phyloP scores from a whole-genome alignment of 2,329 filamentous ascomycete genomes.

The Botrytis squamosa region DNA sequence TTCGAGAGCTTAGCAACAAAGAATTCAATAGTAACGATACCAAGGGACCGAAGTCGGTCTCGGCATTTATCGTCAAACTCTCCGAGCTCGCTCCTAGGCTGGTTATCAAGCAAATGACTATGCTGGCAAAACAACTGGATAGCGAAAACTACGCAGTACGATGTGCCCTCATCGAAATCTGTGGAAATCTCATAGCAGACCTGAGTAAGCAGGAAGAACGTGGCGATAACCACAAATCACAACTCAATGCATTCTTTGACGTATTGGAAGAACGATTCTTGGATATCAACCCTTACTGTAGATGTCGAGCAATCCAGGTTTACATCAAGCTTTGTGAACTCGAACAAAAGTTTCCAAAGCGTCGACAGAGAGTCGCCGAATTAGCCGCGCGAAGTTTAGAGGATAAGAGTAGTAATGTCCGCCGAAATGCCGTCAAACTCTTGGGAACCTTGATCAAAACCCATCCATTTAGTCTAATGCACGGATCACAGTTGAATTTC shows the following conservation, averaged over 20 bases:
- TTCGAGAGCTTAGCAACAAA: conserved; percentile 93
- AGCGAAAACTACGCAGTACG: conserved; percentile 96
- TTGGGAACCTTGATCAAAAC: conserved; percentile 86
- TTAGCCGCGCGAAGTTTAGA: conserved; percentile 85
- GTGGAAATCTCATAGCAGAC: conserved; percentile 89
- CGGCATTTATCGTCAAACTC: conserved; percentile 86
- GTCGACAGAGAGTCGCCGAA: conserved; percentile 82
- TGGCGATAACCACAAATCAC: conserved; percentile 88
- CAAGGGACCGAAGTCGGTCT: conserved; percentile 93
- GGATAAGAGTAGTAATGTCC: conserved; percentile 97
- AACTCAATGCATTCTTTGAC: conserved; percentile 96
- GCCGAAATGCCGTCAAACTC: conserved; percentile 91
- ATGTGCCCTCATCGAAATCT: conserved; percentile 93
- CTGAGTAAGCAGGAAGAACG: conserved; percentile 89
- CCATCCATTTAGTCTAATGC: conserved; percentile 89
- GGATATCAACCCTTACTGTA: conserved; percentile 94
- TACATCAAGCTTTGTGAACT: conserved; percentile 89
- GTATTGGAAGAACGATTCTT: conserved; percentile 94
- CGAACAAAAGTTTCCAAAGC: conserved; percentile 94
- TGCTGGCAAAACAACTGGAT: conserved; percentile 90
- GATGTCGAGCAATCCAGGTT: conserved; percentile 88
- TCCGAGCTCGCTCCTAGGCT: conserved; percentile 88
- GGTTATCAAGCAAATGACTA: conserved; percentile 96
- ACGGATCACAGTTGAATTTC: conserved; percentile 79
- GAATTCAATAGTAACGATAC: conserved; percentile 98